Conservation (phyloP, 106 monocot species). For the Amphibolis antarctica region DNA sequence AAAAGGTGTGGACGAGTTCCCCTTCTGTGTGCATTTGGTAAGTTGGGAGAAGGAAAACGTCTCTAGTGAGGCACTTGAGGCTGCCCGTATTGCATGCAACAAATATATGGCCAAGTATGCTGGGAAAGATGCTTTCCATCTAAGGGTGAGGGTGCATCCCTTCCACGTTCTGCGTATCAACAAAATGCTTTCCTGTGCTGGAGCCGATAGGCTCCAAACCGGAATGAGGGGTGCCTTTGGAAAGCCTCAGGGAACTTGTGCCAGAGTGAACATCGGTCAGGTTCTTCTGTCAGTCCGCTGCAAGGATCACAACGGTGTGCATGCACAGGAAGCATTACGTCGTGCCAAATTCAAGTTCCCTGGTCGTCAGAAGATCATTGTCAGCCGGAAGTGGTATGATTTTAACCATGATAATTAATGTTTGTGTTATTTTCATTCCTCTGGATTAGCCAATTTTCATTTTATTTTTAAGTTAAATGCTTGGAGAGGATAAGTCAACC, state of each 20-base stretch:
- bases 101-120: constrained; percentile 86
- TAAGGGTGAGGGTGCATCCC: constrained; percentile 68
- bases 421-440: neutral
- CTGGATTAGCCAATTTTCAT: too few relatives aligned
- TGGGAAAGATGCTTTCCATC: constrained; percentile 84
- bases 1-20: constrained; percentile 74
- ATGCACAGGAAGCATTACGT: constrained; percentile 59
- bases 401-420: neutral
- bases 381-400: constrained; percentile 29
- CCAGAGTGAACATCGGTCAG: constrained; percentile 59
- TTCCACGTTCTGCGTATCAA: constrained; percentile 86
- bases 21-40: constrained; percentile 66
- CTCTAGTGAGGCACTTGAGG: constrained; percentile 79
- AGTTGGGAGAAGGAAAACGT: constrained; percentile 89
- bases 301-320: constrained; percentile 42
- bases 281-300: constrained; percentile 68
- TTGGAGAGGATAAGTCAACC: neutral
- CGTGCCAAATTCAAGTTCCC: constrained; percentile 58
- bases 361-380: constrained; percentile 39
- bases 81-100: constrained; percentile 89
- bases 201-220: constrained; percentile 93
- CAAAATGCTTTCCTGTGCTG: constrained; percentile 93
- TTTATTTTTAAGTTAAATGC: neutral
- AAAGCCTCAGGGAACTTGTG: constrained; percentile 72
- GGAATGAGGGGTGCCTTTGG: constrained; percentile 90